phyloP scores from a whole-genome alignment of 1,284 basidiomycete species.

The Ganoderma sinense region DNA sequence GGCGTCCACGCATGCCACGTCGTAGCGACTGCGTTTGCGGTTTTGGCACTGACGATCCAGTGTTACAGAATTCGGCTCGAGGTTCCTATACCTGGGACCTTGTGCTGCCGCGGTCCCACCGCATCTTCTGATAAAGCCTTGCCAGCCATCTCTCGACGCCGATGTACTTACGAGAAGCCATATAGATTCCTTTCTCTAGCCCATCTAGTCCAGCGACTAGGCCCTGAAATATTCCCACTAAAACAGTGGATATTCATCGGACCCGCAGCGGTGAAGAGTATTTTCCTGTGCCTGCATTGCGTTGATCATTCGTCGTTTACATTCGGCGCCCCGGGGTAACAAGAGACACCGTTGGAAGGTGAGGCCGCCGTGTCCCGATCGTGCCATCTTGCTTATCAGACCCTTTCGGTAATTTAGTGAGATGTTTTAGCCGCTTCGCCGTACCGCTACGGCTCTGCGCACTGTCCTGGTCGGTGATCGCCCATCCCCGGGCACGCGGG shows the following conservation, averaged over 20 bases:
- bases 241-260: not conserved
- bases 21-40: not conserved
- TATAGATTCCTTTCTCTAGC: not conserved
- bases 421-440: not conserved
- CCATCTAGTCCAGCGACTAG: not conserved
- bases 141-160: not conserved
- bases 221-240: not conserved
- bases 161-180: not conserved
- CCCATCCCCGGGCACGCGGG: not conserved
- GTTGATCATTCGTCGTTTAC: not conserved
- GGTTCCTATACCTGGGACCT: not conserved
- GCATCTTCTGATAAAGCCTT: not conserved
- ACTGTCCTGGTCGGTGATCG: not conserved
- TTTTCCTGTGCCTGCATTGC: not conserved
- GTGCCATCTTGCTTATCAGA: not conserved
- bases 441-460: not conserved
- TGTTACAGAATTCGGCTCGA: not conserved
- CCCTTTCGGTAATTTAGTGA: not conserved
- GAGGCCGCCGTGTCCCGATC: not conserved
- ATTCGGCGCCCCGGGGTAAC: not conserved
- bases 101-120: not conserved
- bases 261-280: not conserved
- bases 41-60: constrained; percentile 3
- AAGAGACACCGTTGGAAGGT: not conserved
- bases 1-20: not conserved